phyloP scores from a whole-genome alignment of 2,329 filamentous ascomycete genomes.

The Dendrostoma leiphaemia region DNA sequence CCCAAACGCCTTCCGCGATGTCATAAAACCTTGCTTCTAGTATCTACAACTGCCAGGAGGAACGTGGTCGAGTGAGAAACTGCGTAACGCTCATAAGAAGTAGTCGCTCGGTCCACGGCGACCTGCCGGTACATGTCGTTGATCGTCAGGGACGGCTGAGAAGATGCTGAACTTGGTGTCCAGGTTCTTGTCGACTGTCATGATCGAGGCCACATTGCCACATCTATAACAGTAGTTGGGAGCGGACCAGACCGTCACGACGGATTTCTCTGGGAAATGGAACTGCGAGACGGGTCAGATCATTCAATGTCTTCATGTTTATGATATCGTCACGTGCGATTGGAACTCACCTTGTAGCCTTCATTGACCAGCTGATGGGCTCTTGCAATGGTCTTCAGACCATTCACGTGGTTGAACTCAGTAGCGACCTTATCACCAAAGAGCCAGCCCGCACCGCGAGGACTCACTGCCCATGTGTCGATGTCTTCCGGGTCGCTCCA shows the following conservation, averaged over 20 bases:
- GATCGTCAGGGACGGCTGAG: slow-evolving; percentile 81
- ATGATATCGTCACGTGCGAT: neutral
- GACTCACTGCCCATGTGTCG: slow-evolving; percentile 93
- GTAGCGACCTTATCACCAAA: slow-evolving; percentile 97
- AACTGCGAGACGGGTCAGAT: slow-evolving; percentile 54
- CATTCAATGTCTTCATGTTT: slow-evolving; percentile 1
- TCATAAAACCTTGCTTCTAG: slow-evolving; percentile 15
- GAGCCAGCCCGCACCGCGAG: slow-evolving; percentile 93
- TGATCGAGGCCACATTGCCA: slow-evolving; percentile 95
- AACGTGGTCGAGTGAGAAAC: neutral
- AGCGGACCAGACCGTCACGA: slow-evolving; percentile 97
- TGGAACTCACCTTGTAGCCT: slow-evolving; percentile 81
- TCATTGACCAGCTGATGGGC: slow-evolving; percentile 99
- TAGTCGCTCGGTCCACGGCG: slow-evolving; percentile 67
- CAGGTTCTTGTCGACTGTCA: slow-evolving; percentile 82
- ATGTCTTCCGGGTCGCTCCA: slow-evolving; percentile 98
- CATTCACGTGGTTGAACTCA: slow-evolving; percentile 97
- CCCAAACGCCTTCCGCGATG: slow-evolving; percentile 20
- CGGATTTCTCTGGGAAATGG: slow-evolving; percentile 91
- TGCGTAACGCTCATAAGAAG: slow-evolving; percentile 52
- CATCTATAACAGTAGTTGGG: slow-evolving; percentile 95
- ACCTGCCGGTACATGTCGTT: slow-evolving; percentile 74
- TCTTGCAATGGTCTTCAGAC: slow-evolving; percentile 89
- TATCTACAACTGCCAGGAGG: slow-evolving; percentile 14
- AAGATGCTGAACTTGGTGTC: slow-evolving; percentile 92